Conservation (phyloP, 108 stramenopile genomes). For the Aurantiochytrium sp. region DNA sequence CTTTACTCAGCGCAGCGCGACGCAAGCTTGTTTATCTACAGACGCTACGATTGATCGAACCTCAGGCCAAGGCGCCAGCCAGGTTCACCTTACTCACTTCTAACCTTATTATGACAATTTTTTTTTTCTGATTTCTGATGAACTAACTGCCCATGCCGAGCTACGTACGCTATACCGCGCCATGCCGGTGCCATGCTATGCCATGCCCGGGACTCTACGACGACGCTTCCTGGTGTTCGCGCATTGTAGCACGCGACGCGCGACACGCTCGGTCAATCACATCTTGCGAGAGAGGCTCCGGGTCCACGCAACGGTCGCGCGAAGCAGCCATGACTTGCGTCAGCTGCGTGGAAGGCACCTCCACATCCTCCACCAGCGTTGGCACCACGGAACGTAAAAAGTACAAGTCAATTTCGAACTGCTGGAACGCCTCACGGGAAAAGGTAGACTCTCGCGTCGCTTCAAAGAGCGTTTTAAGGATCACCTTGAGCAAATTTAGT, state of each 20-base stretch:
- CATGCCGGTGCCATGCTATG: no score
- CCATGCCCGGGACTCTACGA: no score
- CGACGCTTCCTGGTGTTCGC: background rate
- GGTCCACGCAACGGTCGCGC: background rate
- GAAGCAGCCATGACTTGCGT: background rate
- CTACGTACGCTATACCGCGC: no score
- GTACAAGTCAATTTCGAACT: background rate
- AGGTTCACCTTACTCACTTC: no score
- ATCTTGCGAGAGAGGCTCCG: background rate
- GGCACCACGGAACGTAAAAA: background rate
- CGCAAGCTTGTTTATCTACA: no score
- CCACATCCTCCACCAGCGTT: background rate
- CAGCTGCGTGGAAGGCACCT: background rate
- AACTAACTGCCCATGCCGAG: no score
- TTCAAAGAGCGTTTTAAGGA: background rate
- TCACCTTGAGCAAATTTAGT: background rate
- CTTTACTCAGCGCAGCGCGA: no score
- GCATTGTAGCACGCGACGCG: background rate
- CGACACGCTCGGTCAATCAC: background rate
- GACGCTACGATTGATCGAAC: no score
- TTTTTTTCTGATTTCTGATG: no score
- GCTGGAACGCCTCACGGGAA: background rate
- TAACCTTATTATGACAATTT: no score
- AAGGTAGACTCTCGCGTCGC: background rate
- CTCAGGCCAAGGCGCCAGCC: no score